Evolutionary conservation across 768 basidiomycete genomes (phyloP).

Genomic region (Russula olivacea): DNA sequence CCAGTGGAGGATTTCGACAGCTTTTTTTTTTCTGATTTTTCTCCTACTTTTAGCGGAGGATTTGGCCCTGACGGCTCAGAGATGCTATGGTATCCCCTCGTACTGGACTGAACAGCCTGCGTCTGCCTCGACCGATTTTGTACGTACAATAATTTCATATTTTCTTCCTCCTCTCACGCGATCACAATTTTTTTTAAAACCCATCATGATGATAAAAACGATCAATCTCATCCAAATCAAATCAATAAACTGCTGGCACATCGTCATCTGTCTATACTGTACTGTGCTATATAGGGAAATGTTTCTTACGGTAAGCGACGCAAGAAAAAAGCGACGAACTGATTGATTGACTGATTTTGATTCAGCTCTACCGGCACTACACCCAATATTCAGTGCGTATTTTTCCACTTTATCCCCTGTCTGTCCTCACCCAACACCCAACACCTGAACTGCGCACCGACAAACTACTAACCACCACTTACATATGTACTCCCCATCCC

Average conservation of each 20-base stretch:
- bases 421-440: no score
- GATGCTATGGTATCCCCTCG: conserved; percentile 18
- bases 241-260: no score
- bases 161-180: not conserved
- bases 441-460: no score
- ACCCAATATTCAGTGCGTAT: conserved; percentile 22
- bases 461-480: not conserved
- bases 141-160: not conserved
- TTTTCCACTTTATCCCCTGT: no score
- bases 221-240: no score
- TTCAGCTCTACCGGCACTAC: conserved; percentile 20
- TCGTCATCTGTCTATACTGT: not conserved
- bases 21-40: not conserved
- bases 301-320: conserved; percentile 22
- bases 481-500: no score
- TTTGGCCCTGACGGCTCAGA: conserved; percentile 19
- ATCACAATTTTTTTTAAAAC: not conserved
- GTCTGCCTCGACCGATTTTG: conserved; percentile 25
- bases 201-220: no score
- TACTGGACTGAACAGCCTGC: conserved; percentile 1
- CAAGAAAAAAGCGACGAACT: not conserved
- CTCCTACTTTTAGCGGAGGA: conserved; percentile 18
- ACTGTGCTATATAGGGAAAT: conserved; percentile 17
- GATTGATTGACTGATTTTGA: not conserved
- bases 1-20: not conserved